Percentiles rank a stretch among this genome's conserved stretches.
Evolutionary conservation across 2,329 filamentous ascomycete genomes (phyloP).

Genomic region (Aspergillus ochraceoroseus): DNA sequence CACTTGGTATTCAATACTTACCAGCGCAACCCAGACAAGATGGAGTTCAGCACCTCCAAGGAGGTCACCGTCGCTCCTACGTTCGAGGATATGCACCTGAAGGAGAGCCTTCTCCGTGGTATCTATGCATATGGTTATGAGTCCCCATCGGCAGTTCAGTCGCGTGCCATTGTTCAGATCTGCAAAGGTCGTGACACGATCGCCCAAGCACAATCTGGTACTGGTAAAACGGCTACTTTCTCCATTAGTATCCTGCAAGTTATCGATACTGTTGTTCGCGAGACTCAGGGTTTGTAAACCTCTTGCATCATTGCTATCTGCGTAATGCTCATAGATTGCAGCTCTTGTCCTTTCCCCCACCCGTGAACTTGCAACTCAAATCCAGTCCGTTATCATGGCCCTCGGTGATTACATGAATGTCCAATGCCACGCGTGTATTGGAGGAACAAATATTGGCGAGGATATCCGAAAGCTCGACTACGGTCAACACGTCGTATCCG

Average conservation of each 20-base stretch:
- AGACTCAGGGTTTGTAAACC: conserved; percentile 62
- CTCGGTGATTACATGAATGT: conserved; percentile 99
- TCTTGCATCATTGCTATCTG: background rate
- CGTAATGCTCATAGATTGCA: conserved; percentile 20
- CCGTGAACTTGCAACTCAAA: conserved; percentile 94
- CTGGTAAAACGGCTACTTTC: conserved; percentile 94
- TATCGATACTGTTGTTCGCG: conserved; percentile 86
- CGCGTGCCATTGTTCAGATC: conserved; percentile 95
- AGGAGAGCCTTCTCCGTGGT: conserved; percentile 92
- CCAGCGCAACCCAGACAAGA: conserved; percentile 60
- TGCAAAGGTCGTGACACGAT: conserved; percentile 99
- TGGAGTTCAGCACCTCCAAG: conserved; percentile 97
- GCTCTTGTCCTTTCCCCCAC: conserved; percentile 93
- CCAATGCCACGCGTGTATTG: conserved; percentile 97
- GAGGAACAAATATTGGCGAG: conserved; percentile 94
- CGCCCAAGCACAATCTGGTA: conserved; percentile 94
- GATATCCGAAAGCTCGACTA: conserved; percentile 97
- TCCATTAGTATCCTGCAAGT: conserved; percentile 94
- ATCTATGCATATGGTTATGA: conserved; percentile 99
- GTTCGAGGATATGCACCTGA: conserved; percentile 93
- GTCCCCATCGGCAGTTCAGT: conserved; percentile 95
- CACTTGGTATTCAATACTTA: conserved; percentile 24
- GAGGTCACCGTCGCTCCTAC: conserved; percentile 91
- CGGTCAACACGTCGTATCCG: conserved; percentile 94
- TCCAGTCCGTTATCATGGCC: conserved; percentile 98